Conservation (phyloP, 2,329 filamentous ascomycete genomes). For the Talaromyces sp. region DNA sequence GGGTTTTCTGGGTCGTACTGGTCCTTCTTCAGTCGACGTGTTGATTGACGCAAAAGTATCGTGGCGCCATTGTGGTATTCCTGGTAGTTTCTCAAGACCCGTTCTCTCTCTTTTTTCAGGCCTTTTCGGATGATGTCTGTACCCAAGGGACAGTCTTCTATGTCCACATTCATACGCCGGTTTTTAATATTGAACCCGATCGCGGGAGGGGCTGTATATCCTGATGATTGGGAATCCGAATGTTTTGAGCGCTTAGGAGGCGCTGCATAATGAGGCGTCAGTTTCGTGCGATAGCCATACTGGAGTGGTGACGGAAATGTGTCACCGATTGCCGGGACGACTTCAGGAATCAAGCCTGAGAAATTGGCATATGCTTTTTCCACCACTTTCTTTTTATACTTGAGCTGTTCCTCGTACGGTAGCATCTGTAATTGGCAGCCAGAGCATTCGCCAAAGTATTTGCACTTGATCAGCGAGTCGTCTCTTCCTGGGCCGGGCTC, state of each 20-base stretch:
- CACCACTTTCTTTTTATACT: constrained; percentile 77
- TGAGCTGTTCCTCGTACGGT: constrained; percentile 77
- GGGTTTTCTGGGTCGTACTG: not conserved
- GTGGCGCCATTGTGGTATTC: constrained; percentile 80
- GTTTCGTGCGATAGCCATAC: constrained; percentile 92
- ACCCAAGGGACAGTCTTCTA: constrained; percentile 94
- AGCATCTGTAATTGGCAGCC: constrained; percentile 99
- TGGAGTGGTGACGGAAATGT: constrained; percentile 87
- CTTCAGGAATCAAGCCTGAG: constrained; percentile 69
- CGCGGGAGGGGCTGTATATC: constrained; percentile 53
- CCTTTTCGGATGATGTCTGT: constrained; percentile 79
- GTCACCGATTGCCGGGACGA: constrained; percentile 70
- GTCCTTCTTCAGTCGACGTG: constrained; percentile 49
- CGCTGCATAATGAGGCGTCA: constrained; percentile 92
- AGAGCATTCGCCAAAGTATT: constrained; percentile 81
- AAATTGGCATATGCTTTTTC: constrained; percentile 92
- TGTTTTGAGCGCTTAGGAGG: constrained; percentile 55
- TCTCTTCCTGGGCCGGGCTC: constrained; percentile 71
- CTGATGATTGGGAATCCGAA: constrained; percentile 42
- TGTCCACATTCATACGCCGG: constrained; percentile 75
- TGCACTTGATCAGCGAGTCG: constrained; percentile 70
- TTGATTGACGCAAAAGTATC: constrained; percentile 81
- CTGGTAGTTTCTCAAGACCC: constrained; percentile 64
- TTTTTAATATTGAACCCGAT: constrained; percentile 91
- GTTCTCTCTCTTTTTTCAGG: constrained; percentile 70